Evolutionary conservation across 2,329 filamentous ascomycete species (phyloP).

Genomic region (Stagonosporopsis tanaceti): DNA sequence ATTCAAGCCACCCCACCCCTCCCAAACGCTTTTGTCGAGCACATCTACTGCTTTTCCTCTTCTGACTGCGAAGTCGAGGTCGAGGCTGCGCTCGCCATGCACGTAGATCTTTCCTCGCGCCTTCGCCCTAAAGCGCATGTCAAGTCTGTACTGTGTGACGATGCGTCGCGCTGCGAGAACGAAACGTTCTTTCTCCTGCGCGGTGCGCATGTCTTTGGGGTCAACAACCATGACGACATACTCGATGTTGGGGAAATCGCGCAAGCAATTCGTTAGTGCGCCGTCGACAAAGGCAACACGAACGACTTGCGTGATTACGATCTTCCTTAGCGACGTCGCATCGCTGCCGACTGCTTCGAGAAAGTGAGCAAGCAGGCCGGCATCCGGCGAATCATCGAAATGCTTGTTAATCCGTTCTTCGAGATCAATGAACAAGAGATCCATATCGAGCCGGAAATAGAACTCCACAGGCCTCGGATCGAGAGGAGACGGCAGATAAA

Average conservation of each 20-base stretch:
- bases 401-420: conserved; percentile 22
- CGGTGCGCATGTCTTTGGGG: conserved; percentile 13
- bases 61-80: conserved; percentile 12
- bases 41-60: not conserved
- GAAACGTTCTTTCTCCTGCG: conserved; percentile 20
- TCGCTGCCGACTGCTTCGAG: conserved; percentile 19
- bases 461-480: conserved; percentile 6
- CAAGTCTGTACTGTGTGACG: conserved; percentile 27
- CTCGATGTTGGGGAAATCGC: conserved; percentile 28
- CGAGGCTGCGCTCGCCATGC: conserved; percentile 4
- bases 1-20: conserved; percentile 2
- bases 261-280: conserved; percentile 29
- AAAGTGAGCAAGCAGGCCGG: conserved; percentile 32
- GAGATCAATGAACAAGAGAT: conserved; percentile 29
- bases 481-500: conserved; percentile 18
- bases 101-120: conserved; percentile 14
- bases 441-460: conserved; percentile 32
- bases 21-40: conserved; percentile 8
- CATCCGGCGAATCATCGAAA: conserved; percentile 31
- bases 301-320: conserved; percentile 29
- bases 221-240: conserved; percentile 29
- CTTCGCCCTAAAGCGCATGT: conserved; percentile 17
- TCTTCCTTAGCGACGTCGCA: conserved; percentile 13
- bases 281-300: conserved; percentile 25
- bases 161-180: conserved; percentile 30